These are phyloP conservation scores for Populus nigra DNA, from an alignment of 345 rosid genomes.

Conservation along the genomic window DNA sequence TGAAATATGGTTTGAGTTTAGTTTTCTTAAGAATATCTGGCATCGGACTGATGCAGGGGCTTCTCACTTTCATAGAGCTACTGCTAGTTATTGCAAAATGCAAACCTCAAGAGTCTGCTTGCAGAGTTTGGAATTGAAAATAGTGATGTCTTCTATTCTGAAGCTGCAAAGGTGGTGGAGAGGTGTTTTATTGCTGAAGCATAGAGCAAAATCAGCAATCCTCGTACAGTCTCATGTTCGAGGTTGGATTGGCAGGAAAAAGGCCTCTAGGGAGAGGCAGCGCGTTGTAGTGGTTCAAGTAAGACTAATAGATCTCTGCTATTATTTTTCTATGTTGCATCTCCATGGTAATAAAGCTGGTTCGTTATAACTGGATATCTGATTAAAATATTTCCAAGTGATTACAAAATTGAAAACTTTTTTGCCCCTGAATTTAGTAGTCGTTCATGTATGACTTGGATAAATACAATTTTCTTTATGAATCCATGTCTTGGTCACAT, in stretches of 20 bases:
- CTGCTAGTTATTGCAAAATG: conserved; percentile 7
- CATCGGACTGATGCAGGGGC: conserved; percentile 40
- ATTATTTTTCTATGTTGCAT: neutral
- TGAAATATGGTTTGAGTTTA: conserved; percentile 1
- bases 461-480: neutral
- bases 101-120: conserved; percentile 20
- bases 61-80: conserved; percentile 28
- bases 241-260: conserved; percentile 56
- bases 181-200: conserved; percentile 38
- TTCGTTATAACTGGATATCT: neutral
- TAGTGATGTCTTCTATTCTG: conserved; percentile 39
- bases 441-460: neutral
- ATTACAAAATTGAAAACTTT: neutral
- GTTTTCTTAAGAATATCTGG: conserved; percentile 12
- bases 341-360: too few relatives aligned
- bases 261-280: conserved; percentile 42
- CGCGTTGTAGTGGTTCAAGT: conserved; percentile 60
- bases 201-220: conserved; percentile 47
- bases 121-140: conserved; percentile 29
- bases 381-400: neutral
- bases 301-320: conserved; percentile 17
- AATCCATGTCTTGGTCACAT: neutral
- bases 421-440: neutral
- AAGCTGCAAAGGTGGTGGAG: conserved; percentile 95
- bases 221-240: conserved; percentile 56